Evolutionary conservation across 768 basidiomycete genomes (phyloP).

Genomic region (Tricholoma terreum): DNA sequence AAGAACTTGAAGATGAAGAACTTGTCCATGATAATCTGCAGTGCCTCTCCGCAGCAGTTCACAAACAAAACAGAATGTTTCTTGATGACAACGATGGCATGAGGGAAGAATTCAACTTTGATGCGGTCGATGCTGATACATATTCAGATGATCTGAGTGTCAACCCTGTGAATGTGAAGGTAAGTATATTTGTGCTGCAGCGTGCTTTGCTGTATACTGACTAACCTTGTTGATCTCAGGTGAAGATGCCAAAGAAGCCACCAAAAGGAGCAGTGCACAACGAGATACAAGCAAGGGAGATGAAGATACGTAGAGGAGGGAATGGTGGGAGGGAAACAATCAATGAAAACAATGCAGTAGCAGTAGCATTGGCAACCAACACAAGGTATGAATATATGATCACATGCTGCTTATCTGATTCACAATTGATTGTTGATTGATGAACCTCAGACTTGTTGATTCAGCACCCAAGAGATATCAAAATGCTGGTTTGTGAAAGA

Average conservation of each 20-base stretch:
- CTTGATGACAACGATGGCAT: background rate
- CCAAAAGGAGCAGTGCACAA: conserved; percentile 1
- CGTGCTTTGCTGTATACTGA: background rate
- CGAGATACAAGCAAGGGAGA: conserved; percentile 6
- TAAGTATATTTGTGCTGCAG: background rate
- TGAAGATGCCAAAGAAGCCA: background rate
- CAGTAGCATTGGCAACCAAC: background rate
- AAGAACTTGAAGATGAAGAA: background rate
- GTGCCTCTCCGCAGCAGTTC: background rate
- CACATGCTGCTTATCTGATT: background rate
- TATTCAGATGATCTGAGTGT: background rate
- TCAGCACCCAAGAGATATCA: conserved; percentile 5
- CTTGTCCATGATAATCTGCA: background rate
- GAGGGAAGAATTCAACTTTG: conserved; percentile 6
- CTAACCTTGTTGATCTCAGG: background rate
- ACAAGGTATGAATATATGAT: background rate
- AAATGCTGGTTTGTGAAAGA: conserved; percentile 4
- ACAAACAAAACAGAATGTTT: background rate
- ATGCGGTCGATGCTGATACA: background rate
- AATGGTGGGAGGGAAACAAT: conserved; percentile 1
- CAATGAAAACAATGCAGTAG: background rate
- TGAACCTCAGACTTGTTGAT: background rate
- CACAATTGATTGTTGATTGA: background rate
- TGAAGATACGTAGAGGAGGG: background rate
- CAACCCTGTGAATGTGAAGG: background rate